These are phyloP conservation scores for Acanthamoeba castellanii DNA, from an alignment of 208 protist genomes.

Conservation along the genomic window DNA sequence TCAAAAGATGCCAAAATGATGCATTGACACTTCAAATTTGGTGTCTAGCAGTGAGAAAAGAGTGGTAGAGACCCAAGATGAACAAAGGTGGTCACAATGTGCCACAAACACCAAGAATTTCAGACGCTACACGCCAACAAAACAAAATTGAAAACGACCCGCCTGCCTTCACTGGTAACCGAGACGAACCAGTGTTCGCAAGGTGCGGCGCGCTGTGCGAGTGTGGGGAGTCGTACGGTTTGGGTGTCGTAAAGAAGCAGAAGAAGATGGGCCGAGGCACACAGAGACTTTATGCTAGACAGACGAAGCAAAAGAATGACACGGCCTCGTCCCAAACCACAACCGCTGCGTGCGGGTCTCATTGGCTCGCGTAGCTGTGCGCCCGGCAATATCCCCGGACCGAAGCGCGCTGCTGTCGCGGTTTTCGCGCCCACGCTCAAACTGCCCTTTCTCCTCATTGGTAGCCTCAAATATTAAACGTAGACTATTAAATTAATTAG, in stretches of 20 bases:
- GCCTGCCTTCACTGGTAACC: too few species aligned
- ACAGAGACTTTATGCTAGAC: neutral
- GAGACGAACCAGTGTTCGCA: neutral
- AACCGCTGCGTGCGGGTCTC: neutral
- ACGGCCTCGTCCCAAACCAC: neutral
- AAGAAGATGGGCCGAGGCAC: neutral
- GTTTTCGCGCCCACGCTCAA: neutral
- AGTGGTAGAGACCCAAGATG: too few species aligned
- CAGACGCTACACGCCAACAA: too few species aligned
- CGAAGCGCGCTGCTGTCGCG: neutral
- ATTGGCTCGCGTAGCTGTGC: conserved; percentile 3
- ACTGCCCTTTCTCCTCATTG: neutral
- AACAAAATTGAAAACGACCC: too few species aligned
- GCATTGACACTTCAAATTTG: too few species aligned
- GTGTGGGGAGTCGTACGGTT: neutral
- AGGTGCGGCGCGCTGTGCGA: too few species aligned
- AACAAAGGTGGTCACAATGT: too few species aligned
- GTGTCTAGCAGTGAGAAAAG: too few species aligned
- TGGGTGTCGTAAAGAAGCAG: neutral
- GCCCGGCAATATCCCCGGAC: conserved; percentile 29
- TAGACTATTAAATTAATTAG: neutral
- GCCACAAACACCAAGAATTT: too few species aligned
- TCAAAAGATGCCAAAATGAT: too few species aligned
- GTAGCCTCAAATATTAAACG: neutral
- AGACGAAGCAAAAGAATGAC: neutral